Evolutionary conservation across 108 stramenopile genomes (phyloP).

Genomic region (Nitzschia sp.): DNA sequence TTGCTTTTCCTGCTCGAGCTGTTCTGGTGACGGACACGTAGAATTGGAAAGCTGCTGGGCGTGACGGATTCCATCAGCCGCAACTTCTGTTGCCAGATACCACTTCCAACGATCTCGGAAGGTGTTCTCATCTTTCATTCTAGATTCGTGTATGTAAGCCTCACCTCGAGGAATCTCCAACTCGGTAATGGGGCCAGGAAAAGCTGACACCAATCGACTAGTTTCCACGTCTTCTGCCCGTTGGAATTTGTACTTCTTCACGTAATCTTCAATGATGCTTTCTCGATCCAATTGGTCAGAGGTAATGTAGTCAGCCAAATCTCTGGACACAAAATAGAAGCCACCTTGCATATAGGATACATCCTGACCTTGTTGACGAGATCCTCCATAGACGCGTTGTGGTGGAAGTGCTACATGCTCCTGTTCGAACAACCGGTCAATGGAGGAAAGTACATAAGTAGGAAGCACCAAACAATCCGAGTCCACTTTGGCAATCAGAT

Average conservation of each 20-base stretch:
- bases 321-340: slow-evolving; percentile 28
- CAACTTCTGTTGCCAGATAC: slow-evolving; percentile 5
- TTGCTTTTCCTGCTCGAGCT: not conserved
- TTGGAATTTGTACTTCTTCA: not conserved
- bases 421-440: slow-evolving; percentile 7
- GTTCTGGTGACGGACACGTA: not conserved
- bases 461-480: slow-evolving; percentile 21
- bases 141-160: slow-evolving; percentile 4
- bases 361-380: slow-evolving; percentile 7
- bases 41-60: not conserved
- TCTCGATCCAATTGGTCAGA: slow-evolving; percentile 1
- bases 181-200: not conserved
- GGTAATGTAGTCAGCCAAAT: slow-evolving; percentile 25
- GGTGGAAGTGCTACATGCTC: slow-evolving; percentile 11
- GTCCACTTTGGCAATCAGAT: slow-evolving; percentile 29
- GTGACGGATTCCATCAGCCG: not conserved
- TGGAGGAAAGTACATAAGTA: not conserved
- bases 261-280: slow-evolving; percentile 5
- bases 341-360: slow-evolving; percentile 20
- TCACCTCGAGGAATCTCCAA: slow-evolving; percentile 6
- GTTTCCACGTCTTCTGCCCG: slow-evolving; percentile 10
- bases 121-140: not conserved
- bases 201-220: slow-evolving; percentile 2
- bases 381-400: slow-evolving; percentile 16
- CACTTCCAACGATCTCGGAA: slow-evolving; percentile 7